Base-by-base conservation (phyloP, 352 stramenopile species). In the Pythium sp. region DNA sequence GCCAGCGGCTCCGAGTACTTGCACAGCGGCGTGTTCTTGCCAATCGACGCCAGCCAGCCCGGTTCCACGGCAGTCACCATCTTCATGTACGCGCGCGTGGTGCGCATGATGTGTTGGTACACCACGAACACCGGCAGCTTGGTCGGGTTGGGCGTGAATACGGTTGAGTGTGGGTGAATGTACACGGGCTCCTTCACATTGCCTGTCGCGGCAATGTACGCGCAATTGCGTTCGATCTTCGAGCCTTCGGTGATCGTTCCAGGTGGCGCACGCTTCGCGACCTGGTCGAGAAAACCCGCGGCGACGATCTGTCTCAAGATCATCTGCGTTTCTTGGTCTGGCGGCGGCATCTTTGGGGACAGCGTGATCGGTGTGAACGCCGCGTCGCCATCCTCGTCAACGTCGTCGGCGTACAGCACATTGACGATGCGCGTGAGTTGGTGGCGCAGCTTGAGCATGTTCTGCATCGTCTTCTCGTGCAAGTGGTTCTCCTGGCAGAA, bases 21-120 rank as follows among this genome's bases (percentile, higher is more conserved):
- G 67, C 86, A 93, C 58, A 95, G 64, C 38, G 87, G 85, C 26
- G 85, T 92, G 61, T 82, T 80, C 68, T 90, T 83, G 11, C 78
- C 86, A n/a, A 95, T 87, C 5, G 78, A 78, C n/a, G 82, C 78
- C 20, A 99, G 89, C 97, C 98, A 99, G 72, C 98, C 86, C 6
- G 95, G 92, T 67, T 99, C 97, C 15, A 99, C 94, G 1, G 97
- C 94, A 9, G 97, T 99, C 28, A 99, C 97, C 69, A 90, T 98
- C 69, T 95, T 98, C 94, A 99, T 98, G 82, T 98, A 98, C 60
- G 85, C 84, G 63, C 84, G 82, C 18, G 79, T 85, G 3, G 87
- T 90, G 47, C 85, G 85, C 78, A 87, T 84, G 64, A 95, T 87
- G 68, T 87, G 75, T 56, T 91, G 81, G 67, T 92, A 95, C 36